These are phyloP conservation scores for Aspergillus heteromorphus DNA, from an alignment of 495 filamentous ascomycete genomes.

Conservation along the genomic window DNA sequence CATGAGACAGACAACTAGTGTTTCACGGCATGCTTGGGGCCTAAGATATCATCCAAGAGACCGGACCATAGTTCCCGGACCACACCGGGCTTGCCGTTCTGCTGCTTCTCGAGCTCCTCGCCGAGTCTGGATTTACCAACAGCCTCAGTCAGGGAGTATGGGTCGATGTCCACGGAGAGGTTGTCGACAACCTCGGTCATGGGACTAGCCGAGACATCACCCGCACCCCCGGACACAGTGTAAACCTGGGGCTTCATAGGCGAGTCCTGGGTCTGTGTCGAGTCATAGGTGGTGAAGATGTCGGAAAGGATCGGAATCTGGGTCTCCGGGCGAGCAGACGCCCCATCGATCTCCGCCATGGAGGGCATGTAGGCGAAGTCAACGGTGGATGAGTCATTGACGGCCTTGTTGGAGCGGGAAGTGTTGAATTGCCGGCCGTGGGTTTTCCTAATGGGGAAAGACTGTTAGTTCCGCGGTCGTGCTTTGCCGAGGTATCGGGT, in stretches of 20 bases:
- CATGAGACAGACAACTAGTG: conserved; percentile 14
- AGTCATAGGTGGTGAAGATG: conserved; percentile 26
- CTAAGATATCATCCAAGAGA: conserved; percentile 56
- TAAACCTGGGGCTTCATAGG: conserved; percentile 54
- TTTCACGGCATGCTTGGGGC: conserved; percentile 26
- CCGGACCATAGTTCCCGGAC: conserved; percentile 48
- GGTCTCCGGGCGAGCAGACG: conserved; percentile 21
- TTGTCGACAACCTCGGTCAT: conserved; percentile 60
- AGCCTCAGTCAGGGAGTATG: conserved; percentile 51
- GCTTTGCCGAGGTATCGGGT: conserved; percentile 1
- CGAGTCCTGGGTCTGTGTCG: conserved; percentile 20
- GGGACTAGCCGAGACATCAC: conserved; percentile 48
- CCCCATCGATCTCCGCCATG: conserved; percentile 37
- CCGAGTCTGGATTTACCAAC: conserved; percentile 40
- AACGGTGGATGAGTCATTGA: conserved; percentile 55
- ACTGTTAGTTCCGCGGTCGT: conserved; percentile 17
- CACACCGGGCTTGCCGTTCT: conserved; percentile 33
- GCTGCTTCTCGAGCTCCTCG: conserved; percentile 27
- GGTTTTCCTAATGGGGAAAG: conserved; percentile 13
- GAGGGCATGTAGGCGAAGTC: conserved; percentile 61
- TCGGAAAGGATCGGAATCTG: conserved; percentile 53
- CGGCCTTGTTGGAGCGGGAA: conserved; percentile 47
- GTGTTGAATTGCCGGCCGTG: conserved; percentile 55
- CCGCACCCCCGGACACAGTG: conserved; percentile 46
- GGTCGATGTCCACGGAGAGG: conserved; percentile 50